Percentiles rank a stretch among this genome's conserved stretches.
These are phyloP conservation scores for Colletotrichum caudatum DNA, from an alignment of 2,329 filamentous ascomycete species.

Conservation along the genomic window DNA sequence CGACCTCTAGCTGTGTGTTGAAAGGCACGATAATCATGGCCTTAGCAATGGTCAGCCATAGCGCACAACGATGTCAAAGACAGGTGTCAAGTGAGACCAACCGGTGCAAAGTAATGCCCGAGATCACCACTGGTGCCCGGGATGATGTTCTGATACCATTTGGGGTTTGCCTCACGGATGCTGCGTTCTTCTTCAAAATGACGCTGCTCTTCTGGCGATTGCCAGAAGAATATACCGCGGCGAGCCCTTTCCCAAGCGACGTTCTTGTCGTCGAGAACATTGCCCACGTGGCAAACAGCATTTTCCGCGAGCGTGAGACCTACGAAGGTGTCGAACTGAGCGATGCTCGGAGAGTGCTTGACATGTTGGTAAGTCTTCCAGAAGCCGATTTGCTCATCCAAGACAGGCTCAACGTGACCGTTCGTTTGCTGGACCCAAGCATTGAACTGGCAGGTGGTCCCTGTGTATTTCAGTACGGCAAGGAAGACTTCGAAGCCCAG, in stretches of 20 bases:
- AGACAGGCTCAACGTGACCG: background rate
- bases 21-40: constrained; percentile 29
- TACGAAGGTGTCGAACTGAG: constrained; percentile 14
- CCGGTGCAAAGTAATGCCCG: constrained; percentile 30
- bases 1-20: constrained; percentile 23
- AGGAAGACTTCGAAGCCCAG: constrained; percentile 33
- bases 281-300: constrained; percentile 14
- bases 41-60: constrained; percentile 11
- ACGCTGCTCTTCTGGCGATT: constrained; percentile 10
- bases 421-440: constrained; percentile 1
- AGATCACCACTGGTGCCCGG: constrained; percentile 23
- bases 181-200: constrained; percentile 26
- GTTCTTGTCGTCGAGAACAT: constrained; percentile 28
- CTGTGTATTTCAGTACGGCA: constrained; percentile 35
- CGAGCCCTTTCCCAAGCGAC: constrained; percentile 35
- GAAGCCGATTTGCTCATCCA: constrained; percentile 1
- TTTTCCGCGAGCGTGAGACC: constrained; percentile 14
- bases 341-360: constrained; percentile 20
- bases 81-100: constrained; percentile 2
- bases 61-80: background rate
- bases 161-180: constrained; percentile 24
- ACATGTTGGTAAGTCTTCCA: constrained; percentile 37
- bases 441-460: constrained; percentile 23
- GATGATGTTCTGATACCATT: constrained; percentile 33
- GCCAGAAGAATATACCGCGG: constrained; percentile 27